phyloP scores from a whole-genome alignment of 768 basidiomycete species.

The Mycena leptocephala region DNA sequence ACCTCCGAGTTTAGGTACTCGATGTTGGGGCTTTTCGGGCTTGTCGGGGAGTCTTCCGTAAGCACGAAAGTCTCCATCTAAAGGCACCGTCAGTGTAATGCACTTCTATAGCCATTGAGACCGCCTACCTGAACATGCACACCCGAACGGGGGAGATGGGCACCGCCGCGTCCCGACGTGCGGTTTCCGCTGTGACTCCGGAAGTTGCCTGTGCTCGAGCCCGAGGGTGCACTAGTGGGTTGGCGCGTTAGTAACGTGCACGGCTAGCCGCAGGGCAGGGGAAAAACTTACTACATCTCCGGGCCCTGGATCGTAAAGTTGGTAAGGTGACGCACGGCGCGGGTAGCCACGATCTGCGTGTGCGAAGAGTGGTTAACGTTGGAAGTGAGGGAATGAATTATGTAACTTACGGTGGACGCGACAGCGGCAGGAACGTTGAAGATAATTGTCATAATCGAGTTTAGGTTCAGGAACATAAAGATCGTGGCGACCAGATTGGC shows the following conservation, averaged over 20 bases:
- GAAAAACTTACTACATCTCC: conserved; percentile 62
- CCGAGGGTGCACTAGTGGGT: conserved; percentile 40
- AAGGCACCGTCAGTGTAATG: background rate
- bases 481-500: conserved; percentile 64
- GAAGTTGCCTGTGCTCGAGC: conserved; percentile 43
- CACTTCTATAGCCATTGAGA: background rate
- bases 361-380: background rate
- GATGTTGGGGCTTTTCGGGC: conserved; percentile 3
- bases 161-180: conserved; percentile 38
- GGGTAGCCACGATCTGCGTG: conserved; percentile 70
- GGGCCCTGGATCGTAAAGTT: conserved; percentile 61
- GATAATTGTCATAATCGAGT: conserved; percentile 77
- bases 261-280: background rate
- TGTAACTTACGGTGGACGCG: conserved; percentile 60
- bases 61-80: conserved; percentile 68
- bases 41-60: conserved; percentile 48
- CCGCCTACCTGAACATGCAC: conserved; percentile 64
- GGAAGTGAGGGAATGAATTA: background rate
- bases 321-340: conserved; percentile 72
- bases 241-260: background rate
- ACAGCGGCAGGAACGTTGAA: conserved; percentile 79
- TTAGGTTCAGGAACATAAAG: conserved; percentile 79
- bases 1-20: conserved; percentile 38
- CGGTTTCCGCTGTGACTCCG: conserved; percentile 43
- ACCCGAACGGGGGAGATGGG: conserved; percentile 42